Conservation (phyloP, 1,284 basidiomycete species). For the Phenoliferia sp. region DNA sequence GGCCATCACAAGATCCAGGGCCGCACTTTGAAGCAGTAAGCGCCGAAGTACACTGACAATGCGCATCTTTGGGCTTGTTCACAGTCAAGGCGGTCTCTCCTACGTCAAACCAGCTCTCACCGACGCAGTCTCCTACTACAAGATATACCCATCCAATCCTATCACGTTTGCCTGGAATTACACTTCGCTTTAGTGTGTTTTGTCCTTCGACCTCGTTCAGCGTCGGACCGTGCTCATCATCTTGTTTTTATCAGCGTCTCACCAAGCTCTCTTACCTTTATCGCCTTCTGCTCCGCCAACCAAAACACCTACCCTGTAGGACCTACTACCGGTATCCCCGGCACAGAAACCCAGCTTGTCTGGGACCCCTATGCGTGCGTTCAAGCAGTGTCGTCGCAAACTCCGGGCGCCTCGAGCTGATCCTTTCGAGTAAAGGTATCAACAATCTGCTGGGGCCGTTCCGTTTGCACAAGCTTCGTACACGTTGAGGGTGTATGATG, state of each 20-base stretch:
- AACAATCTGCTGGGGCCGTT: constrained; percentile 58
- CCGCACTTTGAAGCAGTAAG: too few species aligned
- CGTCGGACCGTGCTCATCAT: not conserved
- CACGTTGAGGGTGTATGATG: constrained; percentile 71
- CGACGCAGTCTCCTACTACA: constrained; percentile 72
- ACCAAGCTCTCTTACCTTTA: constrained; percentile 69
- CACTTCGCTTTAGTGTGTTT: constrained; percentile 54
- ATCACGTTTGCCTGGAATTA: constrained; percentile 93
- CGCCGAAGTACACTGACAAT: not conserved
- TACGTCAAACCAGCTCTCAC: constrained; percentile 75
- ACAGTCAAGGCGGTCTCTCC: constrained; percentile 57
- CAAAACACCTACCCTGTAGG: constrained; percentile 84
- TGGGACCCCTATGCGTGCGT: constrained; percentile 67
- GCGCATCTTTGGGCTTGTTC: not conserved
- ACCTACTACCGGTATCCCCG: constrained; percentile 65
- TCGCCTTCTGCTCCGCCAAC: constrained; percentile 69
- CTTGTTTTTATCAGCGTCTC: constrained; percentile 42
- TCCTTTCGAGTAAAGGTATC: constrained; percentile 47
- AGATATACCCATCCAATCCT: constrained; percentile 62
- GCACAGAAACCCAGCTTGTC: constrained; percentile 61
- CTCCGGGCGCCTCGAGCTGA: not conserved
- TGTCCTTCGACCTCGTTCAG: not conserved
- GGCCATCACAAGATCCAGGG: too few species aligned
- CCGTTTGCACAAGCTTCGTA: constrained; percentile 71
- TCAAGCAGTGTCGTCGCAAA: not conserved